phyloP scores from a whole-genome alignment of 2,329 filamentous ascomycete genomes.

The Fusarium sp. region DNA sequence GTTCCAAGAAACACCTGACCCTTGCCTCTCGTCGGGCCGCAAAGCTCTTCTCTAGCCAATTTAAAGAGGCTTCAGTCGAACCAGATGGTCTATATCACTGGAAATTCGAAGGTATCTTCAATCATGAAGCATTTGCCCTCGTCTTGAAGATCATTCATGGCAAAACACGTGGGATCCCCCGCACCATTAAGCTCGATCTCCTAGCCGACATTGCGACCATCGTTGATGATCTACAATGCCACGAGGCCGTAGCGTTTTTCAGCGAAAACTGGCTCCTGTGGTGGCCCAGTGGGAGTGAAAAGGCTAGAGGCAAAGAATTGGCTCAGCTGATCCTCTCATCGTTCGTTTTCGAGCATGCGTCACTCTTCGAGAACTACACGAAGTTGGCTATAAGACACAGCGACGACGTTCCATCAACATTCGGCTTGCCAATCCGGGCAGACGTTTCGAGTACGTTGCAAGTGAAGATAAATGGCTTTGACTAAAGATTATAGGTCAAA shows the following conservation, averaged over 20 bases:
- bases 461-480: rapidly evolving
- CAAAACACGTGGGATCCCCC: neutral
- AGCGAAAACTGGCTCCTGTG: neutral
- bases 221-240: neutral
- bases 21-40: neutral
- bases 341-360: neutral
- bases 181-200: rapidly evolving
- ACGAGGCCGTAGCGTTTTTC: neutral
- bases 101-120: neutral
- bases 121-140: rapidly evolving
- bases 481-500: neutral
- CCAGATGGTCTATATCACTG: neutral
- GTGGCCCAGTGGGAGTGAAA: neutral
- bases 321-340: neutral
- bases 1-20: neutral
- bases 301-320: neutral
- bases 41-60: neutral
- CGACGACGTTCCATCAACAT: rapidly evolving
- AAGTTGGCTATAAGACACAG: neutral
- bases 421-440: neutral
- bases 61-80: neutral
- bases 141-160: neutral
- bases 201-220: neutral
- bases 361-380: neutral
- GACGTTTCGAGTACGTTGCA: neutral